These are phyloP conservation scores for Populus trichocarpa DNA, from an alignment of 441 rosid species.

Conservation along the genomic window DNA sequence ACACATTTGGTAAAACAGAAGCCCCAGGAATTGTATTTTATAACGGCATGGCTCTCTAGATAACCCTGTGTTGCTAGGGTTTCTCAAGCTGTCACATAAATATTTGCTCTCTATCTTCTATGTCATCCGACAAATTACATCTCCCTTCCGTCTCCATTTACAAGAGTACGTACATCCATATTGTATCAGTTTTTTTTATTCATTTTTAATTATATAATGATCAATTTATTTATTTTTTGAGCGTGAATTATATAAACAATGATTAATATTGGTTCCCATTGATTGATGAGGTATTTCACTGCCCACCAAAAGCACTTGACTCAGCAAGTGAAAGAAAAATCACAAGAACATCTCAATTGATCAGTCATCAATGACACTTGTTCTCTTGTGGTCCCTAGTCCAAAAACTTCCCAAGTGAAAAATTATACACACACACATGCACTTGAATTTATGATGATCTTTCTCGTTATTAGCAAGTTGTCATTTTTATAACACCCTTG, in stretches of 20 bases:
- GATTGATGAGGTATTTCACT: background rate
- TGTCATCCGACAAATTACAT: background rate
- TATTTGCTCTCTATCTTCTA: background rate
- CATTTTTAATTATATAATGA: background rate
- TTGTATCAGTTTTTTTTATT: background rate
- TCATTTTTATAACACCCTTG: background rate
- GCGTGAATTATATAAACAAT: background rate
- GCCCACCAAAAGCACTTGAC: background rate
- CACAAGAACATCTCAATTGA: background rate
- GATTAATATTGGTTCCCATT: background rate
- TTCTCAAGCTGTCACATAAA: conserved; percentile 26
- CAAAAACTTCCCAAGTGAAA: background rate
- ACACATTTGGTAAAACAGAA: background rate
- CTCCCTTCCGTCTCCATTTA: background rate
- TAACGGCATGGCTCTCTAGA: background rate
- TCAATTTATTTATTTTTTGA: background rate
- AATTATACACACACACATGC: background rate
- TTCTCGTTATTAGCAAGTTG: conserved; percentile 14
- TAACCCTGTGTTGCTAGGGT: conserved; percentile 12
- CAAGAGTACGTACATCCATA: background rate
- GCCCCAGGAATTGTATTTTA: background rate
- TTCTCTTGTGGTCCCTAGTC: conserved; percentile 3
- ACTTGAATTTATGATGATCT: background rate
- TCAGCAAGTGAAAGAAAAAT: background rate
- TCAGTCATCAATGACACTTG: background rate